Base-by-base conservation (phyloP, 139 green algal species). In the Chlorella sp. region DNA sequence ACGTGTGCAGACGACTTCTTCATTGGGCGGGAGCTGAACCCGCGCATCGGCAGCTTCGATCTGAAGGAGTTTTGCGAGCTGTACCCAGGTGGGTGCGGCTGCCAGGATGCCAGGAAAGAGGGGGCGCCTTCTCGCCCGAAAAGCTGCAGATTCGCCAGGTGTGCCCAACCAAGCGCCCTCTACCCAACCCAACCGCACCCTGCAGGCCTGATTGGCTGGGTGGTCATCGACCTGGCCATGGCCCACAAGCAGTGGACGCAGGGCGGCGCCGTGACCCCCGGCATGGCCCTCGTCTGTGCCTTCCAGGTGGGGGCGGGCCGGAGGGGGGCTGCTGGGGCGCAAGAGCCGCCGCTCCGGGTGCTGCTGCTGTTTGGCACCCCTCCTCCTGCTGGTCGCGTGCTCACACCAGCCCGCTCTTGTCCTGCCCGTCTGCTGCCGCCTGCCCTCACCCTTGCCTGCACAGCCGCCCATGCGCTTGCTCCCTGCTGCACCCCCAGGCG, bases 21-120 rank as follows among this genome's bases (percentile, higher is more conserved):
- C 91, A 97, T 98, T 74, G 96, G 96, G 16, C 82, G 94, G 9
- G 96, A 98, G 89, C 91, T 98, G 11, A 98, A 98, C 86, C 96
- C 96, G 2, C 83, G 95, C 20, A 21, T 91, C 7, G 67, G 47
- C 68, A n/a, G 44, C n/a, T 93, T 98, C 26, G 95, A 98, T 86
- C 74, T 95, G n/a, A 98, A 98, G 88, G 94, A 98, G 84, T 98
- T 98, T 81, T 98, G 94, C 78, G 96, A 98, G 92, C 90, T 98
- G 64, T 96, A 96, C 90, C 96, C 96, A 15, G 96, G 91, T 88
- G 55, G 34, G 82, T 67, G 39, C 15, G 39, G 70, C 20, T 56
- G 75, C 23, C 4, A 57, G 55, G 51, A 17, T 4, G 64, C 39
- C n/a, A n/a, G n/a, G n/a, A n/a, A n/a, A n/a, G n/a, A n/a, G n/a